These are phyloP conservation scores for Stagonosporopsis vannaccii DNA, from an alignment of 2,329 filamentous ascomycete genomes.

Conservation along the genomic window DNA sequence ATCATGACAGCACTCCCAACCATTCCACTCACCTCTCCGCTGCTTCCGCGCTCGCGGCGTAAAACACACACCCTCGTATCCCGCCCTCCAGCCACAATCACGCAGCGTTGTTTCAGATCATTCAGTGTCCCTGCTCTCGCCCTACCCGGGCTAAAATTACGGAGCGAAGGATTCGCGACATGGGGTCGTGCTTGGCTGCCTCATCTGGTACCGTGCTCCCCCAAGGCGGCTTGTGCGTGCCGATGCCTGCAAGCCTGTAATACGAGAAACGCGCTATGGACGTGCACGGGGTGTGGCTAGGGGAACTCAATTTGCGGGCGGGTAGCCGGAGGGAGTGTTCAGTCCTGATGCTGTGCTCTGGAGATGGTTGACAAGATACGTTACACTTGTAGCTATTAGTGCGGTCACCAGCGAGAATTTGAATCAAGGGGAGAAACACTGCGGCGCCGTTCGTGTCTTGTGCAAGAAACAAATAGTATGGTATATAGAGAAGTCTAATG, in stretches of 20 bases:
- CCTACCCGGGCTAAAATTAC: neutral
- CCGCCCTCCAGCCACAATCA: neutral
- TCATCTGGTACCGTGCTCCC: neutral
- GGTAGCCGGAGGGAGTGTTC: neutral
- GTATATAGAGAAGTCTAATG: constrained; percentile 11
- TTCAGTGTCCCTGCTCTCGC: neutral
- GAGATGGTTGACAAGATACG: too few species aligned
- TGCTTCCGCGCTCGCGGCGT: neutral
- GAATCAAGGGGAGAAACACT: too few species aligned
- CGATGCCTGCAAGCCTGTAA: neutral
- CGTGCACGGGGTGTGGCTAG: too few species aligned
- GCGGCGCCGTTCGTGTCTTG: neutral
- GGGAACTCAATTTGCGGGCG: neutral
- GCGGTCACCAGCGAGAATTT: too few species aligned
- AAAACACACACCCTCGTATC: neutral
- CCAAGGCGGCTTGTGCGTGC: constrained; percentile 1
- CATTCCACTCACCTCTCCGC: too few species aligned
- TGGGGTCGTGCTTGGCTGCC: neutral
- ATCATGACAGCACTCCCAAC: neutral
- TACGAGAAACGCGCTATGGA: neutral
- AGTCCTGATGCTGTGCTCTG: too few species aligned
- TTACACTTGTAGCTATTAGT: too few species aligned
- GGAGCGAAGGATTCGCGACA: constrained; percentile 10
- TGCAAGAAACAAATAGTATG: neutral
- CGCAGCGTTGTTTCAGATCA: neutral